Conservation (phyloP, 129 eudicot species). For the Flaveria robusta region DNA sequence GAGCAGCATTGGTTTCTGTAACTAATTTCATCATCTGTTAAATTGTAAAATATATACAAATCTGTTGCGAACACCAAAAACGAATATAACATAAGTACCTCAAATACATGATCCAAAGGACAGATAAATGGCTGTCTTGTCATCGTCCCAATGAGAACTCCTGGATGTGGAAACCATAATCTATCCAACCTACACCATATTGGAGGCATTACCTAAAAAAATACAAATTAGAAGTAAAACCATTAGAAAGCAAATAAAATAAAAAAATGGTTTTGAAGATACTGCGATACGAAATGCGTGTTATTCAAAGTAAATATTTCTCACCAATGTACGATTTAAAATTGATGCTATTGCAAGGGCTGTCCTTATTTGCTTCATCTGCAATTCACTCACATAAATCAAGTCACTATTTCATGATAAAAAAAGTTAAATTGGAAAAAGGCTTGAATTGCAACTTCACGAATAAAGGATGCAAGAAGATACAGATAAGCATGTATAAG, state of each 20-base stretch:
- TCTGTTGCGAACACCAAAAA: background rate
- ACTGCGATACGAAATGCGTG: background rate
- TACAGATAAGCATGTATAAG: conserved; percentile 1
- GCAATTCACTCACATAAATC: conserved; percentile 28
- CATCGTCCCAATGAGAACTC: conserved; percentile 70
- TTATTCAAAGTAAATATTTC: conserved; percentile 23
- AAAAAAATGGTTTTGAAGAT: background rate
- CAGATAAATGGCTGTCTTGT: conserved; percentile 90
- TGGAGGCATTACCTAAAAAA: conserved; percentile 91
- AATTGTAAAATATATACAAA: background rate
- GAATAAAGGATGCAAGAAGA: background rate
- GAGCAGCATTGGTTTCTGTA: conserved; percentile 5
- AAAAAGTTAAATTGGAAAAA: background rate
- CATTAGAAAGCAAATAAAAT: background rate
- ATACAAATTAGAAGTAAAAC: background rate
- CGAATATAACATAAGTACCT: conserved; percentile 49
- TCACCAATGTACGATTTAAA: conserved; percentile 89
- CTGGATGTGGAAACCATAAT: conserved; percentile 98
- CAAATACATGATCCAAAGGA: conserved; percentile 93
- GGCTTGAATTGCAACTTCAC: background rate
- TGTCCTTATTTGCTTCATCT: conserved; percentile 91
- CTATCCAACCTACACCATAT: conserved; percentile 99
- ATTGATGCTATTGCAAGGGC: conserved; percentile 86
- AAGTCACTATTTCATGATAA: conserved; percentile 7
- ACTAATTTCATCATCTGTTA: background rate